A percentile compares a stretch with the other conserved stretches of the same genome.
These are phyloP conservation scores for Talaromyces sp. DNA, from an alignment of 2,329 filamentous ascomycete species.

Conservation along the genomic window DNA sequence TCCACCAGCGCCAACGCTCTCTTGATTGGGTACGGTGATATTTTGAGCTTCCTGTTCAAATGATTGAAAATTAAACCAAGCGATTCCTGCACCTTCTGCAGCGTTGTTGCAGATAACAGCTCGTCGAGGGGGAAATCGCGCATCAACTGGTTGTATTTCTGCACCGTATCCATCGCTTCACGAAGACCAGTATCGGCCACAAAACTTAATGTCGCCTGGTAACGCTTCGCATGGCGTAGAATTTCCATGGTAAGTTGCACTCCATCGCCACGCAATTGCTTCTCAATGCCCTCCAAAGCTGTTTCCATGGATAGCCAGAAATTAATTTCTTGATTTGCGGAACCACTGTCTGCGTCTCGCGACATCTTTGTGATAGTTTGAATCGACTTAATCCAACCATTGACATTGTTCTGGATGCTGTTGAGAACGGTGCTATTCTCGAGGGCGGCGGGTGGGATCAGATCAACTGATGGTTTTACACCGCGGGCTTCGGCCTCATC, in stretches of 20 bases:
- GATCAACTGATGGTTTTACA: slow-evolving; percentile 67
- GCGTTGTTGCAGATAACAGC: slow-evolving; percentile 80
- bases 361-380: slow-evolving; percentile 93
- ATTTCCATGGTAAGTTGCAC: slow-evolving; percentile 90
- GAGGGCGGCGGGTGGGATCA: slow-evolving; percentile 69
- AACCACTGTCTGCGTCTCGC: slow-evolving; percentile 69
- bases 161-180: slow-evolving; percentile 90
- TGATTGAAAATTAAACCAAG: slow-evolving; percentile 86
- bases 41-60: slow-evolving; percentile 94
- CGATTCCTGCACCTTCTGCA: slow-evolving; percentile 83
- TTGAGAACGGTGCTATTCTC: slow-evolving; percentile 91
- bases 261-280: slow-evolving; percentile 79
- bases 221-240: slow-evolving; percentile 92
- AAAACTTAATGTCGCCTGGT: slow-evolving; percentile 96
- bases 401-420: slow-evolving; percentile 86
- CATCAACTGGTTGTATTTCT: slow-evolving; percentile 99
- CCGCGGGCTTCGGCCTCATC: slow-evolving; percentile 67
- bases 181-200: slow-evolving; percentile 92
- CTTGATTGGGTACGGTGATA: slow-evolving; percentile 90
- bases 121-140: slow-evolving; percentile 96
- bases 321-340: slow-evolving; percentile 95
- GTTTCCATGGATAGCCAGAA: slow-evolving; percentile 99
- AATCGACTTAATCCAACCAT: slow-evolving; percentile 98
- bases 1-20: slow-evolving; percentile 91
- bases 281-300: slow-evolving; percentile 84